Percentiles rank a stretch among this genome's conserved stretches.
phyloP scores from a whole-genome alignment of 1,139 yeast genomes.

The Hansenula sp. region DNA sequence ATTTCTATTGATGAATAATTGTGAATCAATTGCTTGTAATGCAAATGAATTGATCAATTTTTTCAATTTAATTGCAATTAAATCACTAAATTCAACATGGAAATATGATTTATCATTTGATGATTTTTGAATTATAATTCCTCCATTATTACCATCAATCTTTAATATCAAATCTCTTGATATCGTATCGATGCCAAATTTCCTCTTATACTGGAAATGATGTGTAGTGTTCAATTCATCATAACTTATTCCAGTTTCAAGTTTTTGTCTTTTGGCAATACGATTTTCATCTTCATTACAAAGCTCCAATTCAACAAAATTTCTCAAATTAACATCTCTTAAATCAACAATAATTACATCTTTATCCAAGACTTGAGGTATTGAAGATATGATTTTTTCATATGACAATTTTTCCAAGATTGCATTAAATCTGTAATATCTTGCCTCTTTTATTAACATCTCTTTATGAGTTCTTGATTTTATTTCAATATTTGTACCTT shows the following conservation, averaged over 20 bases:
- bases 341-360: constrained; percentile 58
- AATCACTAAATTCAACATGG: too few species aligned
- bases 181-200: constrained; percentile 44
- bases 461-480: constrained; percentile 51
- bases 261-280: background rate
- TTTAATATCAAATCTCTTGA: constrained; percentile 56
- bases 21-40: too few species aligned
- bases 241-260: too few species aligned
- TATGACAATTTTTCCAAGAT: constrained; percentile 69
- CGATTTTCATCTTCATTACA: background rate
- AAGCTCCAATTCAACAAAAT: background rate
- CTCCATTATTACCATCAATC: constrained; percentile 29
- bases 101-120: too few species aligned
- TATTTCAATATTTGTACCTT: constrained; percentile 49
- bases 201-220: constrained; percentile 45
- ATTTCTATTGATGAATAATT: too few species aligned
- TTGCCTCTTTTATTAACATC: constrained; percentile 62
- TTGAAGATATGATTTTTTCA: constrained; percentile 50
- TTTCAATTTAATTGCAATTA: too few species aligned
- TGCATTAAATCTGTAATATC: constrained; percentile 70
- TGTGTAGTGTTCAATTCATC: too few species aligned
- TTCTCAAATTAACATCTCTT: constrained; percentile 39
- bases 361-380: constrained; percentile 25
- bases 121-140: too few species aligned
- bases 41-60: too few species aligned